Evolutionary conservation across 192 early-diverging fungal species (phyloP).

Genomic region (Coemansia sp.): DNA sequence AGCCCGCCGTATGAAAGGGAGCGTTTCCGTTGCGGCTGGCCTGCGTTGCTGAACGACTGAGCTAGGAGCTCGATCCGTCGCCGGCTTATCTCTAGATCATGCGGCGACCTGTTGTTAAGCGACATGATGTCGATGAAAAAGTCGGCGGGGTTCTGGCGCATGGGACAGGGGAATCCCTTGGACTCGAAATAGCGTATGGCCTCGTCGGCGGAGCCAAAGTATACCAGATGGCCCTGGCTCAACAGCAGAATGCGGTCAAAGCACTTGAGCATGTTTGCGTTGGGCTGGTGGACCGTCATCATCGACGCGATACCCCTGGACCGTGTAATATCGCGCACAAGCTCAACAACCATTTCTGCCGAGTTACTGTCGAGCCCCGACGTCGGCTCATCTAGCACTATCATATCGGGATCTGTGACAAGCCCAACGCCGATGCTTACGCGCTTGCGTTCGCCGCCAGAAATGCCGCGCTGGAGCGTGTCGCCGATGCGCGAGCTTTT

Average conservation of each 20-base stretch:
- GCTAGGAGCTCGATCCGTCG: constrained; percentile 44
- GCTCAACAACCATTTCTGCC: constrained; percentile 94
- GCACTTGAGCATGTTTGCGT: constrained; percentile 85
- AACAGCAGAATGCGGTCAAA: constrained; percentile 90
- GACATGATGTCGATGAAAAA: constrained; percentile 62
- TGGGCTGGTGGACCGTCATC: constrained; percentile 95
- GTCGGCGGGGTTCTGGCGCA: constrained; percentile 92
- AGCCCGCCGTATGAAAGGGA: constrained; percentile 50
- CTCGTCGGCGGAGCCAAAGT: constrained; percentile 72
- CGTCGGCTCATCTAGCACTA: constrained; percentile 88
- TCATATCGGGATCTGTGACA: constrained; percentile 87
- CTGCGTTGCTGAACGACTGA: constrained; percentile 24
- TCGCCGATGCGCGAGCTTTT: constrained; percentile 81
- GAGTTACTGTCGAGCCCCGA: constrained; percentile 89
- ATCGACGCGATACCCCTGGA: constrained; percentile 81
- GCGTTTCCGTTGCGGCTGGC: constrained; percentile 39
- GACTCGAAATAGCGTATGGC: constrained; percentile 73
- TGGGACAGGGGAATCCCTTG: constrained; percentile 80
- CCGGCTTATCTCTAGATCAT: constrained; percentile 38
- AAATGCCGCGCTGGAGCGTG: constrained; percentile 72
- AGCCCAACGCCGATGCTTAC: constrained; percentile 94
- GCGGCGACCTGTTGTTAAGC: constrained; percentile 54
- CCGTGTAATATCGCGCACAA: constrained; percentile 74
- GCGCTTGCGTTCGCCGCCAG: constrained; percentile 90
- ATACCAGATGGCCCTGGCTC: constrained; percentile 79